Percentiles rank a stretch among this genome's conserved stretches.
These are phyloP conservation scores for Perkinsus chesapeaki DNA, from an alignment of 169 alveolate species.

Conservation along the genomic window DNA sequence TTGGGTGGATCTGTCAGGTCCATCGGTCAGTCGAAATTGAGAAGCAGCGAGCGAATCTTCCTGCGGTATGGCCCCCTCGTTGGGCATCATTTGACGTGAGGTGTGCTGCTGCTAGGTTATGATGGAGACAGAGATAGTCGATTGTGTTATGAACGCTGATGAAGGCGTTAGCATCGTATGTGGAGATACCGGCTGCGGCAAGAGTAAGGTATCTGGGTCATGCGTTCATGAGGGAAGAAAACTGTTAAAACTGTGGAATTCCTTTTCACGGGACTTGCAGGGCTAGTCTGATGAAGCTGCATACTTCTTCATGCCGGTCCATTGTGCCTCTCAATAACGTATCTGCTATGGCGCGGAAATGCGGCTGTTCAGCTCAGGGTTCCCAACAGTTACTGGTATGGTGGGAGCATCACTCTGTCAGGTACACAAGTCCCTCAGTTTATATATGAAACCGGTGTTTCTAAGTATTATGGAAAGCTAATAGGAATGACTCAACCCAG, in stretches of 20 bases:
- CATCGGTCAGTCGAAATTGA: constrained; percentile 6
- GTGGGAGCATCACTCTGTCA: background rate
- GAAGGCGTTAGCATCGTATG: constrained; percentile 72
- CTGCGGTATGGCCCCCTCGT: constrained; percentile 9
- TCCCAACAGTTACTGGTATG: too few relatives aligned
- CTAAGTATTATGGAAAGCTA: constrained; percentile 41
- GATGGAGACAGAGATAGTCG: constrained; percentile 84
- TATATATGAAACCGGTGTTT: constrained; percentile 84
- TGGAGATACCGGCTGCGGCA: constrained; percentile 99
- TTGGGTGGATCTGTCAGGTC: background rate
- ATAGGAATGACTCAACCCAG: constrained; percentile 93
- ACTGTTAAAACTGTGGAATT: too few relatives aligned
- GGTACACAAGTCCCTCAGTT: constrained; percentile 83
- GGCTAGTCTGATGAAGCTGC: constrained; percentile 81
- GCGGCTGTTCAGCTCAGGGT: too few relatives aligned
- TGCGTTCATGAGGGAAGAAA: too few relatives aligned
- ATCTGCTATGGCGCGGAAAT: background rate
- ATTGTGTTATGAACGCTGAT: constrained; percentile 75
- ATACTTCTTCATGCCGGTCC: background rate
- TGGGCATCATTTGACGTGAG: background rate
- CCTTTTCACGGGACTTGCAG: too few relatives aligned
- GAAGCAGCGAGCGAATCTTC: constrained; percentile 14
- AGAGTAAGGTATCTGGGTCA: constrained; percentile 21
- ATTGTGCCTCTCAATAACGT: background rate
- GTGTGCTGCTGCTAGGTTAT: constrained; percentile 39